Evolutionary conservation across 2,329 filamentous ascomycete species (phyloP).

Genomic region (Triangularia setosa): DNA sequence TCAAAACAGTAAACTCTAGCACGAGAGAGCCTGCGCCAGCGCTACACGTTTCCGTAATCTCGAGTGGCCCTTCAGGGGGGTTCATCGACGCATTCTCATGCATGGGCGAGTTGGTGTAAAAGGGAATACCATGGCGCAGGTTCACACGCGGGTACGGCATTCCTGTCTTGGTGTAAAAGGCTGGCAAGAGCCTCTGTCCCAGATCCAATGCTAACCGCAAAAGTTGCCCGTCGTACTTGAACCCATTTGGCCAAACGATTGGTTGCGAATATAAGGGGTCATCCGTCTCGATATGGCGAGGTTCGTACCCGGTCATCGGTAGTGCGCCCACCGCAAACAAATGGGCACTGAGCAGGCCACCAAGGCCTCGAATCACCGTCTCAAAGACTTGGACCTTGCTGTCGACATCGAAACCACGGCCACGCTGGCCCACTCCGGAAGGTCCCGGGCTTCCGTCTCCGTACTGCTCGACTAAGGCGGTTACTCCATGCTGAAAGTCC

Average conservation of each 20-base stretch:
- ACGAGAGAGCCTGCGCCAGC: slow-evolving; percentile 95
- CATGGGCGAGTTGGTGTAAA: slow-evolving; percentile 82
- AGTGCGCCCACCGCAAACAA: slow-evolving; percentile 88
- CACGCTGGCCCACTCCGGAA: slow-evolving; percentile 65
- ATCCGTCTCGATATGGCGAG: slow-evolving; percentile 37
- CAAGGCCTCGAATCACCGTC: slow-evolving; percentile 89
- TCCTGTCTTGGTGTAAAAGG: slow-evolving; percentile 86
- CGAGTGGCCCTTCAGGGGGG: slow-evolving; percentile 43
- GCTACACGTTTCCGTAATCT: slow-evolving; percentile 94
- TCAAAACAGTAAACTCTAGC: slow-evolving; percentile 87
- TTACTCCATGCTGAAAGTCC: slow-evolving; percentile 78
- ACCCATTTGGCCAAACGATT: slow-evolving; percentile 70
- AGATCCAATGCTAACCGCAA: slow-evolving; percentile 86
- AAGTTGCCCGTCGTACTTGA: slow-evolving; percentile 85
- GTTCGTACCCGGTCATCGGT: slow-evolving; percentile 75
- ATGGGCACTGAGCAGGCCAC: slow-evolving; percentile 87
- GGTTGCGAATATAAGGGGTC: slow-evolving; percentile 46
- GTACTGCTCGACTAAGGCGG: slow-evolving; percentile 73
- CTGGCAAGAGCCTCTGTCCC: slow-evolving; percentile 77
- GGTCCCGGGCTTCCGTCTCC: slow-evolving; percentile 74
- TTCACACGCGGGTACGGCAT: slow-evolving; percentile 95
- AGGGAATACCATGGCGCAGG: slow-evolving; percentile 82
- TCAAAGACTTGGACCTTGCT: slow-evolving; percentile 99
- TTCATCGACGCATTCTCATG: slow-evolving; percentile 49
- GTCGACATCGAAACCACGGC: slow-evolving; percentile 85